Evolutionary conservation across 2,329 filamentous ascomycete genomes (phyloP), one percentile per base, ranked within the genome.

Genomic region (Ascochyta koolunga): DNA sequence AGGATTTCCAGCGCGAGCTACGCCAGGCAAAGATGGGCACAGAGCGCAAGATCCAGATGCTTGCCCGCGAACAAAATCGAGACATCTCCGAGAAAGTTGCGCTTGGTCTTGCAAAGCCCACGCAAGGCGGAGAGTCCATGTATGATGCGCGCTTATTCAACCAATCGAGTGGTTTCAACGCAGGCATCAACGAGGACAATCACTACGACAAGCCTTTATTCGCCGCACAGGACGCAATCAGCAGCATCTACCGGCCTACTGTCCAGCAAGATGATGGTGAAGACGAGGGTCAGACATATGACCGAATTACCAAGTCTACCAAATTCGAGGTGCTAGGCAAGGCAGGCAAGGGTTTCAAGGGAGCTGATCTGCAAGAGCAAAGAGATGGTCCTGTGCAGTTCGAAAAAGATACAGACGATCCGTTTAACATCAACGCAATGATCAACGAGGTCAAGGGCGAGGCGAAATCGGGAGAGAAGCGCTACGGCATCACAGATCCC

Each of bases 71-170:
- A 75, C 93, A 98, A 73, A 93, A 96, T 73, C 90, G 95, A 64
- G 95, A 99, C 74, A 96, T 99, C 43, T 95, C 90, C 1, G 95
- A 99, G 73, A 98, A 97, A 80, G 90, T 99, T 29, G 95, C 95
- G 1, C 83, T 99, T 5, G 95, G 95, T 3, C 79, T 98, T 42
- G 95, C 95, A 5, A 99, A 98, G 76, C 95, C 95, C 2, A 97
- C 95, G 4, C 89, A 95, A 71, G 90, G 88, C 44, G 89, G 89
- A 50, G 95, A 99, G 75, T 88, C 90, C 21, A 98, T 98, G 95
- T 99, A 96, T 79, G 95, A 99, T 78, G 96, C 92, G 2, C 84
- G 95, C 35, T 78, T 99, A 25, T 99, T 99, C 78, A 97, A 98
- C 77, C 91, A 96, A 77, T 89, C 87, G 5, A 93, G 89, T 65